Evolutionary conservation across 768 basidiomycete species (phyloP).

Genomic region (Tylopilus sp.): DNA sequence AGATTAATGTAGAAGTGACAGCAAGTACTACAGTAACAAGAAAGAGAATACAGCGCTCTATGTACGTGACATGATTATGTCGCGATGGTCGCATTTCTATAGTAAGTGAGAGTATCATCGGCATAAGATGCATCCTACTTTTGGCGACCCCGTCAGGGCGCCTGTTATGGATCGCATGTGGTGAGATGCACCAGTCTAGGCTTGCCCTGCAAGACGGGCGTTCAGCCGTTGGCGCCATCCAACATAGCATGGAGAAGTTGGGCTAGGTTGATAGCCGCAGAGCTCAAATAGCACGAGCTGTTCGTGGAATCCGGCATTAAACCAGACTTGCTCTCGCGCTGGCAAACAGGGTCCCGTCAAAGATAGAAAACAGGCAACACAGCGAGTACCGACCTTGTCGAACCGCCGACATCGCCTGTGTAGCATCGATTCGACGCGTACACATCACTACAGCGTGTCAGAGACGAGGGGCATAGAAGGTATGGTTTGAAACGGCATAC

Average conservation of each 20-base stretch:
- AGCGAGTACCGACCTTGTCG: slow-evolving; percentile 46
- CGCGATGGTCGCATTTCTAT: slow-evolving; percentile 13
- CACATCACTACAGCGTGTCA: slow-evolving; percentile 56
- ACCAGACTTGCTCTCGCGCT: slow-evolving; percentile 79
- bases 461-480: slow-evolving; percentile 3
- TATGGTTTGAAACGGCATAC: slow-evolving; percentile 39
- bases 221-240: slow-evolving; percentile 62
- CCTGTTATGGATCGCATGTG: slow-evolving; percentile 8
- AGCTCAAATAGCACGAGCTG: slow-evolving; percentile 74
- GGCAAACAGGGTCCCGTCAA: slow-evolving; percentile 1
- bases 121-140: slow-evolving; percentile 7
- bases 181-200: slow-evolving; percentile 5
- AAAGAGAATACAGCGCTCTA: slow-evolving; percentile 17
- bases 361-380: slow-evolving; percentile 1
- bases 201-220: slow-evolving; percentile 39
- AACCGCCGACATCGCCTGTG: slow-evolving; percentile 58
- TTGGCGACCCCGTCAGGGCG: slow-evolving; percentile 5
- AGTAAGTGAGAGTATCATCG: slow-evolving; percentile 14
- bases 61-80: slow-evolving; percentile 15
- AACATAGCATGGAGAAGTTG: slow-evolving; percentile 58
- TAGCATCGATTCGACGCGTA: slow-evolving; percentile 50
- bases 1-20: not conserved
- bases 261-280: slow-evolving; percentile 62
- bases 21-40: slow-evolving; percentile 6
- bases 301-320: slow-evolving; percentile 75